These are phyloP conservation scores for Radiomyces spectabilis DNA, from an alignment of 192 early-diverging fungal species.

Conservation along the genomic window DNA sequence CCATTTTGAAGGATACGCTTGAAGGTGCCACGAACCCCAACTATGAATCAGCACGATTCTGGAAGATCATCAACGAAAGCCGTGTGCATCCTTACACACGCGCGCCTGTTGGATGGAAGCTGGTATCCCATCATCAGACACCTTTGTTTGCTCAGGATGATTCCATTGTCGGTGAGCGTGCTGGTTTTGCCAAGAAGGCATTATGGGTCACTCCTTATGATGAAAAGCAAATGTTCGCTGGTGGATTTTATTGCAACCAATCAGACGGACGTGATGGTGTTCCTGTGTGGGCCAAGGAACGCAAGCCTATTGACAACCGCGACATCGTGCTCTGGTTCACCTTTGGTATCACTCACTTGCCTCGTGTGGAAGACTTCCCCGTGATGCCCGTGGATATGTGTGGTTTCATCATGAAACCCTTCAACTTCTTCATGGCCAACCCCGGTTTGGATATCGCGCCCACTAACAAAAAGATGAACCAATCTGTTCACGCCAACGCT, in stretches of 20 bases:
- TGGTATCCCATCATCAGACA: slow-evolving; percentile 13
- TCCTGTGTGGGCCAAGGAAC: slow-evolving; percentile 18
- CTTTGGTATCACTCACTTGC: slow-evolving; percentile 32
- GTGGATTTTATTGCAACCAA: slow-evolving; percentile 36
- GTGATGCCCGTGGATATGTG: slow-evolving; percentile 29
- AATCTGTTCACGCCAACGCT: slow-evolving; percentile 16
- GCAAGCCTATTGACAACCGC: slow-evolving; percentile 8
- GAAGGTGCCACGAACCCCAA: slow-evolving; percentile 12
- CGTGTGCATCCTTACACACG: slow-evolving; percentile 22
- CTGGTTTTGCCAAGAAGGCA: slow-evolving; percentile 30
- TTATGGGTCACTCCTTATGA: slow-evolving; percentile 32
- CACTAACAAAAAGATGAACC: slow-evolving; percentile 21
- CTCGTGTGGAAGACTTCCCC: slow-evolving; percentile 31
- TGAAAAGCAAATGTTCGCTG: slow-evolving; percentile 30
- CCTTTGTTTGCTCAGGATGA: slow-evolving; percentile 24
- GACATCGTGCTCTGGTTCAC: slow-evolving; percentile 32
- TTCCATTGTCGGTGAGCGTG: slow-evolving; percentile 26
- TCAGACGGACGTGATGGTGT: slow-evolving; percentile 16
- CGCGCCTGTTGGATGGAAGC: slow-evolving; percentile 26
- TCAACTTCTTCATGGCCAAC: slow-evolving; percentile 30
- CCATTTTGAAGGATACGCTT: slow-evolving; percentile 19
- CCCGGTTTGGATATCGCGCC: slow-evolving; percentile 27
- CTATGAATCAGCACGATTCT: slow-evolving; percentile 19
- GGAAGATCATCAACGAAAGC: slow-evolving; percentile 30
- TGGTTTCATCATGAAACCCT: slow-evolving; percentile 30